Evolutionary conservation across 2,329 filamentous ascomycete species (phyloP).

Genomic region (Myriosclerotinia duriaeana): DNA sequence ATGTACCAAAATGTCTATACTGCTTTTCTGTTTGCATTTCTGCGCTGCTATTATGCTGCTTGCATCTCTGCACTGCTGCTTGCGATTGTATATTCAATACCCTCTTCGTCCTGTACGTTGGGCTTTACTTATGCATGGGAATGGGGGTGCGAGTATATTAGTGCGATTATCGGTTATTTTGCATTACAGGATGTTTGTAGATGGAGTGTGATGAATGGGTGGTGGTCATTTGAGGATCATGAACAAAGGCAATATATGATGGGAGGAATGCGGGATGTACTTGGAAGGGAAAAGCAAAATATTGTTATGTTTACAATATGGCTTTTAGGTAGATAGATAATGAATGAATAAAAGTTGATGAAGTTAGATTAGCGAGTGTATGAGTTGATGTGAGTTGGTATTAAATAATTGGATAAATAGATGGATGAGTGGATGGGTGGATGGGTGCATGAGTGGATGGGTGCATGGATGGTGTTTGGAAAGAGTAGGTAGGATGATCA

Average conservation of each 20-base stretch:
- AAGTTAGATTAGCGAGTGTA: background rate
- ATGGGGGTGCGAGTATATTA: conserved; percentile 1
- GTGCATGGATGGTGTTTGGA: too few relatives aligned
- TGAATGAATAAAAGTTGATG: background rate
- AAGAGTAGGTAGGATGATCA: too few relatives aligned
- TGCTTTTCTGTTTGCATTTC: conserved; percentile 21
- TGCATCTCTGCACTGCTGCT: conserved; percentile 9
- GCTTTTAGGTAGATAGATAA: background rate
- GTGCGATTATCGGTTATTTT: background rate
- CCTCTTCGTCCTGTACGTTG: conserved; percentile 17
- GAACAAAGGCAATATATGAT: conserved; percentile 1
- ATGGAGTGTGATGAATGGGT: background rate
- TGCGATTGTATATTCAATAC: conserved; percentile 14
- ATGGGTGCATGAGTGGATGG: too few relatives aligned
- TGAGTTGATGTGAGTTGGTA: background rate
- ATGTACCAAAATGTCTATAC: conserved; percentile 30
- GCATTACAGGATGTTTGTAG: background rate
- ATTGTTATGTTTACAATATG: background rate
- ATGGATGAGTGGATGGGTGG: too few relatives aligned
- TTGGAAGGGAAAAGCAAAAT: background rate
- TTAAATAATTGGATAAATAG: too few relatives aligned
- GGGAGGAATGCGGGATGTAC: background rate
- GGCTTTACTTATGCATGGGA: conserved; percentile 18
- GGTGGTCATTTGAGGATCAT: background rate
- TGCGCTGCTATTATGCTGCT: conserved; percentile 13